phyloP scores from a whole-genome alignment of 2,329 filamentous ascomycete genomes.

The Mycosphaerella sp. region DNA sequence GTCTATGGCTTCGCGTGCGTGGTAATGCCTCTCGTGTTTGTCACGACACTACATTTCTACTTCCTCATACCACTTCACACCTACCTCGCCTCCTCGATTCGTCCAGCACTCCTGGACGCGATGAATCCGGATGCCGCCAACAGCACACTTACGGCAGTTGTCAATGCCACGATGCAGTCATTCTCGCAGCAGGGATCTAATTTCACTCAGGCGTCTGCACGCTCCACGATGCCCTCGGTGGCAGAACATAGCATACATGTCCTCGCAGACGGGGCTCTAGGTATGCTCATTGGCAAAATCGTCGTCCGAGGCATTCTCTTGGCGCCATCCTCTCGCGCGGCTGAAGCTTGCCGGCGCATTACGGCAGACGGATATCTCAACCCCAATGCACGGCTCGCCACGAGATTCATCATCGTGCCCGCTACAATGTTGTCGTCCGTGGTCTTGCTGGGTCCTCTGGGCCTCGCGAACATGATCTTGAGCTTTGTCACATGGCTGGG shows the following conservation, averaged over 20 bases:
- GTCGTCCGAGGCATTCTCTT: constrained; percentile 62
- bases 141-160: background rate
- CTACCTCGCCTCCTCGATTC: constrained; percentile 47
- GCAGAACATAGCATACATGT: constrained; percentile 69
- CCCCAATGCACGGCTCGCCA: constrained; percentile 72
- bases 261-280: constrained; percentile 90
- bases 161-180: constrained; percentile 5
- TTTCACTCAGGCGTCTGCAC: background rate
- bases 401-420: constrained; percentile 79
- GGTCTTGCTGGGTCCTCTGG: constrained; percentile 60
- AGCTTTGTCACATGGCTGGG: constrained; percentile 4
- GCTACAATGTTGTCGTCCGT: constrained; percentile 54
- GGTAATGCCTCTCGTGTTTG: constrained; percentile 74
- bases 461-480: constrained; percentile 50
- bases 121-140: constrained; percentile 5
- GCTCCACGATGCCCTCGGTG: background rate
- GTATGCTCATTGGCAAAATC: constrained; percentile 83
- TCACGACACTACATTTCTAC: constrained; percentile 79
- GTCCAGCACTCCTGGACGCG: constrained; percentile 16
- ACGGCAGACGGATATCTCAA: constrained; percentile 64
- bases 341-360: constrained; percentile 65
- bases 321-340: constrained; percentile 62
- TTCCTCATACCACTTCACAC: constrained; percentile 80
- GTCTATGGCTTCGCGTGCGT: constrained; percentile 67
- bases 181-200: background rate